Conservation (phyloP, 2,329 filamentous ascomycete species). For the Pseudogymnoascus sp. region DNA sequence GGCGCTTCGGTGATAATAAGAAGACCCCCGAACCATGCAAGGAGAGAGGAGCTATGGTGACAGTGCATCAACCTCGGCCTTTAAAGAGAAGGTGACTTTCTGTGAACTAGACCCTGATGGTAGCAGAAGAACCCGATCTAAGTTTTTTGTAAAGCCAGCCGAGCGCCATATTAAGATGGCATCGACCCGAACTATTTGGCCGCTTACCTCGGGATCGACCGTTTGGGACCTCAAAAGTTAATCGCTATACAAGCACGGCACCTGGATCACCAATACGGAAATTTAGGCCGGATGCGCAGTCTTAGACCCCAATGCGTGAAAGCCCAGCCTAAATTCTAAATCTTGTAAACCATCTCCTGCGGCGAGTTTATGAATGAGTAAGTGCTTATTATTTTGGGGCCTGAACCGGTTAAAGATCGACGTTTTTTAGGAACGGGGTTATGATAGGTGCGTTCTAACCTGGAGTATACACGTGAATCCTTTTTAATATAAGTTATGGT, state of each 20-base stretch:
- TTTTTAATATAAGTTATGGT: background rate
- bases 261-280: slow-evolving; percentile 15
- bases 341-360: background rate
- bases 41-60: background rate
- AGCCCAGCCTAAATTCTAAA: background rate
- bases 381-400: background rate
- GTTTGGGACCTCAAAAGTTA: background rate
- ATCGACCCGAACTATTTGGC: background rate
- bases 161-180: background rate
- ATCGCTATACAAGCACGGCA: background rate
- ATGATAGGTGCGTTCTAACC: background rate
- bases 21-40: background rate
- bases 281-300: slow-evolving; percentile 9
- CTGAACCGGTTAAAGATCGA: slow-evolving; percentile 3
- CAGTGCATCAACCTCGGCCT: background rate
- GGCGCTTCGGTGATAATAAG: background rate
- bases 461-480: background rate
- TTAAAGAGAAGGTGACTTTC: background rate
- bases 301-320: background rate
- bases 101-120: background rate
- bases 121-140: background rate
- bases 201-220: background rate
- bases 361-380: background rate
- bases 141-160: background rate
- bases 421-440: background rate